Evolutionary conservation across 345 rosid species (phyloP).

Genomic region (Sonneratia alba): DNA sequence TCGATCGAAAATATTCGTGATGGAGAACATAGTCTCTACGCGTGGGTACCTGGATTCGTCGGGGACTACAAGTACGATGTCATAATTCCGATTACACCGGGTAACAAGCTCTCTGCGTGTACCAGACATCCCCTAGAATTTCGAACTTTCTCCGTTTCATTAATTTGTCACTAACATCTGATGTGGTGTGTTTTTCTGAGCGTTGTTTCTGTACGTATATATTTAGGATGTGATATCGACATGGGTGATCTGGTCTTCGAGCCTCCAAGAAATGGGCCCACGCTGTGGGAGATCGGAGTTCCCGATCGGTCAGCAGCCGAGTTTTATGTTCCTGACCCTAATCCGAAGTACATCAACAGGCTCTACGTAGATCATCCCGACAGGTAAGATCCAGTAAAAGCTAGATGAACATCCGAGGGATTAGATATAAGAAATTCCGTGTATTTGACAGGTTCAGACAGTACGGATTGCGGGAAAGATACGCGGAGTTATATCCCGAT

Average conservation of each 20-base stretch:
- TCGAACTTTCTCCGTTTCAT: not conserved
- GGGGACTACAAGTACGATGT: slow-evolving; percentile 58
- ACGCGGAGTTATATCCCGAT: slow-evolving; percentile 61
- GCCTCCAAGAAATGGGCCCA: slow-evolving; percentile 59
- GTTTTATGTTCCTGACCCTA: slow-evolving; percentile 52
- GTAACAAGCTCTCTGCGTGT: slow-evolving; percentile 14
- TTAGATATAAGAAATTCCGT: not conserved
- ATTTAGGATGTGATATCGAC: slow-evolving; percentile 30
- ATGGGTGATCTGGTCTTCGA: slow-evolving; percentile 33
- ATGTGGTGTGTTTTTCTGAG: not conserved
- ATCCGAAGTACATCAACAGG: slow-evolving; percentile 41
- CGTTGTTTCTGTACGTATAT: not conserved
- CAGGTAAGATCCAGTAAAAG: not conserved
- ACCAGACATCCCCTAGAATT: not conserved
- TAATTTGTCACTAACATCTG: not conserved
- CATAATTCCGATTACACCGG: slow-evolving; percentile 38
- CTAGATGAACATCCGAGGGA: not conserved
- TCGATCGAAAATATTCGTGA: slow-evolving; percentile 31
- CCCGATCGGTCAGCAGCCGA: slow-evolving; percentile 59
- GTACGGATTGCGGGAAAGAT: slow-evolving; percentile 89
- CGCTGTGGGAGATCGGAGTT: slow-evolving; percentile 62
- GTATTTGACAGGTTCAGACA: slow-evolving; percentile 50
- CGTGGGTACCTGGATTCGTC: slow-evolving; percentile 75
- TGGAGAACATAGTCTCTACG: slow-evolving; percentile 59
- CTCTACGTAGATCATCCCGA: slow-evolving; percentile 34